Evolutionary conservation across 495 filamentous ascomycete genomes (phyloP).

Genomic region (Clohesyomyces aquaticus): DNA sequence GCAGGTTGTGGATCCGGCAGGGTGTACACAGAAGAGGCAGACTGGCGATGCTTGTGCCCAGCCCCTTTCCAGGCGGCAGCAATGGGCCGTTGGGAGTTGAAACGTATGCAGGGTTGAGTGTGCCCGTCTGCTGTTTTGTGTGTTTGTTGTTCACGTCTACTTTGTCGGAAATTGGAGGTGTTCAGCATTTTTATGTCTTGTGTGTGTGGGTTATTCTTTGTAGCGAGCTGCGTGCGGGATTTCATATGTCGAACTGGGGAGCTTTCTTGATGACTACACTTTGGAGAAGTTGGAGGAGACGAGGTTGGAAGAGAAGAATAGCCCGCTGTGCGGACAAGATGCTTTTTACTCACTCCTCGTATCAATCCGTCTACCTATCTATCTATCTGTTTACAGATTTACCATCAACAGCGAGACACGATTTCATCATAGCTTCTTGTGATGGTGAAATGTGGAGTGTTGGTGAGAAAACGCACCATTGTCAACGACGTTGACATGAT

Average conservation of each 20-base stretch:
- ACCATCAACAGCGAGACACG: constrained; percentile 23
- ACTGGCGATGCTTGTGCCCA: constrained; percentile 13
- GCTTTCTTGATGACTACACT: not conserved
- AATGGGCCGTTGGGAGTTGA: constrained; percentile 9
- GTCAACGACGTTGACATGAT: too few species aligned
- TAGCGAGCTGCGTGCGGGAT: not conserved
- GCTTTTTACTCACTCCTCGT: constrained; percentile 22
- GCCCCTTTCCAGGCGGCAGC: not conserved
- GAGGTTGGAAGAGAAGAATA: constrained; percentile 6
- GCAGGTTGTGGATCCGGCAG: constrained; percentile 8
- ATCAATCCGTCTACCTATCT: too few species aligned
- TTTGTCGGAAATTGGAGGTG: constrained; percentile 5
- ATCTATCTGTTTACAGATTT: constrained; percentile 26
- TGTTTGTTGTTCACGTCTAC: constrained; percentile 16
- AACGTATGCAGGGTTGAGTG: constrained; percentile 4
- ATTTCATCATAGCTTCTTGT: constrained; percentile 1
- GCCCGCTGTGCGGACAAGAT: constrained; percentile 29
- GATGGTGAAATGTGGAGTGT: not conserved
- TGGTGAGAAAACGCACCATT: too few species aligned
- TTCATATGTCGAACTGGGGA: constrained; percentile 8
- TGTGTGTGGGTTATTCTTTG: not conserved
- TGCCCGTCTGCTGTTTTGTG: not conserved
- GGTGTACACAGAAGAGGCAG: constrained; percentile 8
- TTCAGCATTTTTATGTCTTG: constrained; percentile 19
- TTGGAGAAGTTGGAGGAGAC: not conserved